A percentile compares a stretch with the other conserved stretches of the same genome.
Conservation (phyloP, 148 eudicot species). For the Amaranthus cruentus region DNA sequence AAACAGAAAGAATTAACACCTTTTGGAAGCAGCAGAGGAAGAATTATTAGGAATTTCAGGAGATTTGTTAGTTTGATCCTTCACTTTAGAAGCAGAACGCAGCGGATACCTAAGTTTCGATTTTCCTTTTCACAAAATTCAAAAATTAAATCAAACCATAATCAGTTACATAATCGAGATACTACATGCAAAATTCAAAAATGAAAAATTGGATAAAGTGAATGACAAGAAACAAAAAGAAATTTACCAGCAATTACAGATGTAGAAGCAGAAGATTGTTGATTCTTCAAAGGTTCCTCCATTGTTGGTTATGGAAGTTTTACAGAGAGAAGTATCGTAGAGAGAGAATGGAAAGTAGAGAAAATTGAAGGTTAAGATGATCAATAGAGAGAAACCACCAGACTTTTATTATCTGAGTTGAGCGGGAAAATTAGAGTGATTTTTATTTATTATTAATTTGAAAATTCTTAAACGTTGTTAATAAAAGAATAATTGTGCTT, state of each 20-base stretch:
- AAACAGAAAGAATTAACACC: conserved; percentile 15
- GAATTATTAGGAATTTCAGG: conserved; percentile 21
- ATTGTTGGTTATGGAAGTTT: conserved; percentile 13
- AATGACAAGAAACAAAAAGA: background rate
- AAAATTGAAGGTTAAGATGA: background rate
- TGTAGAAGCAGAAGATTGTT: conserved; percentile 24
- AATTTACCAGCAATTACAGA: conserved; percentile 3
- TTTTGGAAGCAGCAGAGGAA: conserved; percentile 35
- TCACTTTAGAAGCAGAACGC: conserved; percentile 42
- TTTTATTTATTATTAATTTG: conserved; percentile 3
- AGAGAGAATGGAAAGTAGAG: background rate
- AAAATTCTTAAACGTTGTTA: background rate
- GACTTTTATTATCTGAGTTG: conserved; percentile 17
- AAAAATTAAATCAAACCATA: background rate
- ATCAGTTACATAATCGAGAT: background rate
- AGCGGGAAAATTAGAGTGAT: conserved; percentile 19
- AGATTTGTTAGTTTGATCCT: conserved; percentile 34
- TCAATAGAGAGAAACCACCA: background rate
- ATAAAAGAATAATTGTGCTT: background rate
- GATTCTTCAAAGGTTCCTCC: conserved; percentile 45
- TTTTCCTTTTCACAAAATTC: conserved; percentile 15
- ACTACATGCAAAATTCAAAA: too few species aligned
- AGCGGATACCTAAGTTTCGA: conserved; percentile 59
- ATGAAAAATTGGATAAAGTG: background rate
- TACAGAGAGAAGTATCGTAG: background rate